Conservation (phyloP, 2,329 filamentous ascomycete species). For the Fusarium goolgardi region DNA sequence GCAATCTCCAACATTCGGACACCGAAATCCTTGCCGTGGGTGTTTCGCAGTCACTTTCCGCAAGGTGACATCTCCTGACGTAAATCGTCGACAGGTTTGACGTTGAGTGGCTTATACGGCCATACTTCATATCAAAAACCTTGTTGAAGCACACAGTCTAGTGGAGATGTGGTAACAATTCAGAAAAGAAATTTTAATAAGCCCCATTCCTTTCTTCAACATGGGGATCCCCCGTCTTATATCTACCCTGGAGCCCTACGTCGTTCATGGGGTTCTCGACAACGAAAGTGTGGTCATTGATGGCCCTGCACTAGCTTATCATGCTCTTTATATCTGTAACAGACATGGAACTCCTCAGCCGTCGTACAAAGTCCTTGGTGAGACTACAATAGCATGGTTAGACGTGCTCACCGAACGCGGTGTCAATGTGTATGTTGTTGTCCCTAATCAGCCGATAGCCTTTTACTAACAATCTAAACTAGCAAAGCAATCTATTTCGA, state of each 20-base stretch:
- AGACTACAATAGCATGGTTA: constrained; percentile 71
- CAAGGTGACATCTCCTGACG: not conserved
- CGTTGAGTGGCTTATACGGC: not conserved
- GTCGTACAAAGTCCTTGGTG: constrained; percentile 72
- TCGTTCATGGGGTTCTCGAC: constrained; percentile 56
- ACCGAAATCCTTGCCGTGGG: constrained; percentile 2
- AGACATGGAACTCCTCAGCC: constrained; percentile 66
- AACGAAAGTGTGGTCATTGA: constrained; percentile 70
- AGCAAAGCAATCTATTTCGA: constrained; percentile 82
- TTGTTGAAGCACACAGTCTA: not conserved
- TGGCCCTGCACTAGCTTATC: constrained; percentile 81
- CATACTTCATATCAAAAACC: too few species aligned
- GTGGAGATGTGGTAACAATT: not conserved
- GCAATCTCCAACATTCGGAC: not conserved
- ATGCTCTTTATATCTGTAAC: constrained; percentile 70
- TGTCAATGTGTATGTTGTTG: constrained; percentile 68
- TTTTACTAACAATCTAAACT: constrained; percentile 10
- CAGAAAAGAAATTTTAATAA: not conserved
- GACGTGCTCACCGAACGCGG: constrained; percentile 65
- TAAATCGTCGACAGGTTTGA: not conserved
- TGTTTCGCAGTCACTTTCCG: not conserved
- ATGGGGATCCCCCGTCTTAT: constrained; percentile 73
- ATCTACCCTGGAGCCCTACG: constrained; percentile 64
- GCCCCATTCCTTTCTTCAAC: not conserved
- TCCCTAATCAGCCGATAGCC: not conserved